Base-by-base conservation (phyloP, 139 green algal species). In the Chlorella sp. region DNA sequence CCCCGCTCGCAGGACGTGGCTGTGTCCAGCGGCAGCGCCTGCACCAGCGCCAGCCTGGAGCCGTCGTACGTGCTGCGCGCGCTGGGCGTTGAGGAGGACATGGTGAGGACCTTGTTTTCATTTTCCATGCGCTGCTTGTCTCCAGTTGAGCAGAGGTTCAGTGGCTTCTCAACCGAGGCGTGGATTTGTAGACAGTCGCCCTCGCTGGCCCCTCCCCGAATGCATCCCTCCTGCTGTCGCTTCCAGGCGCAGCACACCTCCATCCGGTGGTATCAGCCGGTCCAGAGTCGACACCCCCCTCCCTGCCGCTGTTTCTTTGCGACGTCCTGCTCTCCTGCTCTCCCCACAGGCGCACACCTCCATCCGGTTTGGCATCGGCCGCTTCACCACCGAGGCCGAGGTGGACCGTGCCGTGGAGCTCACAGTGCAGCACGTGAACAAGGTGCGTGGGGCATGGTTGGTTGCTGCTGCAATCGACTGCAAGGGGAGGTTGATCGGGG, bases 61-160 rank as follows among this genome's bases (percentile, higher is more conserved):
- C 97, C 97, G 3, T 94, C 83, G 15, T 99, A 99, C 86, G 97
- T 99, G 79, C 91, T 99, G 88, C 90, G 97, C 5, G 97, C 97
- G 39, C 91, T 99, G 81, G 97, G 97, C 13, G 96, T 99, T 81
- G 96, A 99, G 72, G 97, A 99, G 83, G 97, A 99, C 81, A 98
- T 99, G 94, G 97, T 99, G 85, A 96, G 99, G 91, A 51, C 7
- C 44, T 51, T n/a, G n/a, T n/a, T n/a, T n/a, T n/a, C n/a, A n/a
- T n/a, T n/a, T n/a, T n/a, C n/a, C n/a, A n/a, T n/a, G n/a, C n/a
- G n/a, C n/a, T n/a, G n/a, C n/a, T n/a, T n/a, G n/a, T n/a, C n/a
- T n/a, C n/a, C n/a, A n/a, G n/a, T n/a, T n/a, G n/a, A n/a, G n/a
- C n/a, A n/a, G n/a, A n/a, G n/a, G n/a, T n/a, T n/a, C n/a, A n/a